Evolutionary conservation across 2,329 filamentous ascomycete genomes (phyloP).

Genomic region (Penicillium rolfsii): DNA sequence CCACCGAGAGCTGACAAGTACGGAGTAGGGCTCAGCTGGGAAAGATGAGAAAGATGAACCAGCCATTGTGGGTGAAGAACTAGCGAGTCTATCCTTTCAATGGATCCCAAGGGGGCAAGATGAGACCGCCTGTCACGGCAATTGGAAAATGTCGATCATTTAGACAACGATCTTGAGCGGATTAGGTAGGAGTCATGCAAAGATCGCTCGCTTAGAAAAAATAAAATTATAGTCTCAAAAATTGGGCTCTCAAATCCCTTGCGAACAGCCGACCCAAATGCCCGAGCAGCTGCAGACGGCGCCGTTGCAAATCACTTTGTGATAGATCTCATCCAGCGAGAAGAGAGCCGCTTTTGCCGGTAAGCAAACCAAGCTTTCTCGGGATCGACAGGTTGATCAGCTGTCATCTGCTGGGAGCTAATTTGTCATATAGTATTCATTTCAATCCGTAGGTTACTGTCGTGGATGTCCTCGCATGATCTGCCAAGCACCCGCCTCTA

Average conservation of each 20-base stretch:
- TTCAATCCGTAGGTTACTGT: not conserved
- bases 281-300: conserved; percentile 7
- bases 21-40: conserved; percentile 1
- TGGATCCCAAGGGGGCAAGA: not conserved
- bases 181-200: conserved; percentile 1
- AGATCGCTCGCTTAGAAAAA: conserved; percentile 7
- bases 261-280: conserved; percentile 2
- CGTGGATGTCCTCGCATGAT: not conserved
- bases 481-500: conserved; percentile 10
- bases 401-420: not conserved
- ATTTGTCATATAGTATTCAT: conserved; percentile 1
- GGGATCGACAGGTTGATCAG: conserved; percentile 1
- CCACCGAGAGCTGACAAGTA: not conserved
- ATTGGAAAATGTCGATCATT: not conserved
- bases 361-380: not conserved
- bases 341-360: not conserved
- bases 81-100: not conserved
- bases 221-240: conserved; percentile 11
- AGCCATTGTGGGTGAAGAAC: not conserved
- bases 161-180: not conserved
- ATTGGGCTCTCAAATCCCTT: conserved; percentile 14
- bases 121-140: conserved; percentile 3
- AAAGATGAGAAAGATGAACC: not conserved
- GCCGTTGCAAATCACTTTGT: conserved; percentile 25
- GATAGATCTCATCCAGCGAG: conserved; percentile 16